phyloP scores from a whole-genome alignment of 176 grass and related monocot species.

The Aegilops sharonensis region DNA sequence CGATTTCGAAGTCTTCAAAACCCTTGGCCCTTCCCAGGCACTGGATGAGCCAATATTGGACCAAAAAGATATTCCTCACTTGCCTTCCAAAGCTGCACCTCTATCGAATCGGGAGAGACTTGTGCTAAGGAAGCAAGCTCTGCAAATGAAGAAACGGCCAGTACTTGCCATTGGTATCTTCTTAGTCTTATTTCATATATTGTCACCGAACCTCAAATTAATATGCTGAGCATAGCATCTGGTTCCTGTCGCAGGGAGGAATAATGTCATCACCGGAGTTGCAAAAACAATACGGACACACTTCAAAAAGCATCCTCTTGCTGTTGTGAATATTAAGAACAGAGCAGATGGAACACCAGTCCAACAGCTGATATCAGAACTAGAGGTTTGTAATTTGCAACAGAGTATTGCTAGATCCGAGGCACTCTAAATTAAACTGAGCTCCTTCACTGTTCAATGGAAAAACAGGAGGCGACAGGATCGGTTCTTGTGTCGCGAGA shows the following conservation, averaged over 20 bases:
- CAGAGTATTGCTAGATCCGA: not conserved
- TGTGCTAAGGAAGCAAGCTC: conserved; percentile 86
- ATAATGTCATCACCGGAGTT: conserved; percentile 76
- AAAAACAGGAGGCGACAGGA: conserved; percentile 70
- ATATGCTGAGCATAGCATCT: conserved; percentile 18
- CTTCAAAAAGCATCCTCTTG: conserved; percentile 89
- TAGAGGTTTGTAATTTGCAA: conserved; percentile 57
- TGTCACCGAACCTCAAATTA: not conserved
- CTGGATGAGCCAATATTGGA: conserved; percentile 12
- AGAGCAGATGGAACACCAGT: conserved; percentile 76
- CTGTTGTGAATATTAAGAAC: conserved; percentile 91
- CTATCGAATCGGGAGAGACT: conserved; percentile 95
- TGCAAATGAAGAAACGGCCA: conserved; percentile 74
- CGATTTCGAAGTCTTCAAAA: conserved; percentile 13
- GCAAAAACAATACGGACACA: conserved; percentile 89
- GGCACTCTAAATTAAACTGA: not conserved
- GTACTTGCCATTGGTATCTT: conserved; percentile 76
- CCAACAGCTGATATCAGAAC: conserved; percentile 72
- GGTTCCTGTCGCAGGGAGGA: conserved; percentile 63
- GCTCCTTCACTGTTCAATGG: conserved; percentile 10
- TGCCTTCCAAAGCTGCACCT: conserved; percentile 46
- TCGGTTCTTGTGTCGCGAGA: conserved; percentile 77
- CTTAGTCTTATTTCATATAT: conserved; percentile 6
- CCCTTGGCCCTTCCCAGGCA: not conserved
- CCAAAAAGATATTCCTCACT: conserved; percentile 29